Percentiles rank a stretch among this genome's conserved stretches.
These are phyloP conservation scores for Phytophthora pinifolia DNA, from an alignment of 352 stramenopile genomes.

Conservation along the genomic window DNA sequence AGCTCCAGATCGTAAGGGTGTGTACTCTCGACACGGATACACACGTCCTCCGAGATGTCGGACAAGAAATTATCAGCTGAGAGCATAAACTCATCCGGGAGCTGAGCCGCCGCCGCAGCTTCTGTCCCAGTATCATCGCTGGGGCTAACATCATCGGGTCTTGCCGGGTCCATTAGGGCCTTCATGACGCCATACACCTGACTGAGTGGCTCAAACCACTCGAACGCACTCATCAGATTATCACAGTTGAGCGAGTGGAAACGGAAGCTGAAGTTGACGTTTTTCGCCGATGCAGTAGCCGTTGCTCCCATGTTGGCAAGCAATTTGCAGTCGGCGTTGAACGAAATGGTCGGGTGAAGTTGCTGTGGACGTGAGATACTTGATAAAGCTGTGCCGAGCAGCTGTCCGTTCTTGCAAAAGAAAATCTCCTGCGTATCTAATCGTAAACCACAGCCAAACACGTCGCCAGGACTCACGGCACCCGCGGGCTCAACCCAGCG, in stretches of 20 bases:
- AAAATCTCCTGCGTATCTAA: constrained; percentile 85
- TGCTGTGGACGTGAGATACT: constrained; percentile 44
- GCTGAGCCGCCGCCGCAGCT: constrained; percentile 4
- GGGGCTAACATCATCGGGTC: constrained; percentile 11
- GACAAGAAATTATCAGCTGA: constrained; percentile 88
- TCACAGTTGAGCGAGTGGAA: constrained; percentile 86
- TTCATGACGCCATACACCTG: constrained; percentile 89
- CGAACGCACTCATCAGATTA: constrained; percentile 83
- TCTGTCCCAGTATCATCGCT: background rate
- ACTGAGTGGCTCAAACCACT: constrained; percentile 87
- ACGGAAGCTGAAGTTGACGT: constrained; percentile 73
- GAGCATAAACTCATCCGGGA: constrained; percentile 88
- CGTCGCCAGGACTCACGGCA: constrained; percentile 52
- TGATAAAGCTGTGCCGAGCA: constrained; percentile 80
- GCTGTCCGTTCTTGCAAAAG: constrained; percentile 83
- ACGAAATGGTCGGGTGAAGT: constrained; percentile 78
- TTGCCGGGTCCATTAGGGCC: constrained; percentile 62
- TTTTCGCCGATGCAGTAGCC: constrained; percentile 19
- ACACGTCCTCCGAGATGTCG: constrained; percentile 83
- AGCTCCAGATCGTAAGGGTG: constrained; percentile 85
- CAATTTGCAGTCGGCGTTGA: constrained; percentile 76
- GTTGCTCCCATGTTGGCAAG: constrained; percentile 69
- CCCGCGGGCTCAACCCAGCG: constrained; percentile 61
- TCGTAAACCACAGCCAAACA: constrained; percentile 78
- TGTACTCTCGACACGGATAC: constrained; percentile 71